Percentiles rank a stretch among this genome's conserved stretches.
Conservation (phyloP, 129 eudicot genomes). For the Chrysanthemum seticuspe region DNA sequence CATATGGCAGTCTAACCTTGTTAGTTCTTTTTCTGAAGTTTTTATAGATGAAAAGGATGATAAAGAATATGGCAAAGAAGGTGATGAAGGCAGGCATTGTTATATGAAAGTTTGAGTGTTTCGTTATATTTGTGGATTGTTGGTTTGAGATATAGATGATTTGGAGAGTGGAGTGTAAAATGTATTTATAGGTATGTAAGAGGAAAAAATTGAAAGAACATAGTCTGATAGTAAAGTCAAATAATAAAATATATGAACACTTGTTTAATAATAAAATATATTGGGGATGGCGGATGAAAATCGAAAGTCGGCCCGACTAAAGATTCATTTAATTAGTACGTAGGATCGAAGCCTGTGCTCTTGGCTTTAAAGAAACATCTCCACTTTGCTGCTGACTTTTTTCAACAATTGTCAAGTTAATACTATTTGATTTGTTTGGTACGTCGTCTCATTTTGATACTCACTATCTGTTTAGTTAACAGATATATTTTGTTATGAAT, state of each 20-base stretch:
- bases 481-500: no score
- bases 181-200: neutral
- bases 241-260: neutral
- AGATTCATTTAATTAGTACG: neutral
- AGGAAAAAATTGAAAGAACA: constrained; percentile 15
- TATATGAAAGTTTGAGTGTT: neutral
- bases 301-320: constrained; percentile 31
- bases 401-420: neutral
- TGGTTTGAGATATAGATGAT: neutral
- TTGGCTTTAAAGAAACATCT: no score
- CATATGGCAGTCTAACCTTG: constrained; percentile 20
- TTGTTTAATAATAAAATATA: no score
- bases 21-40: neutral
- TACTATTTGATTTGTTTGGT: neutral
- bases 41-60: neutral
- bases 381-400: neutral
- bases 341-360: constrained; percentile 11
- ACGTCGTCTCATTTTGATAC: no score
- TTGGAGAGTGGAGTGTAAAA: neutral
- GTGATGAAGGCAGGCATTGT: neutral
- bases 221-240: constrained; percentile 26
- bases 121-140: neutral
- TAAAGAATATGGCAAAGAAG: neutral
- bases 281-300: constrained; percentile 28
- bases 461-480: no score